Base-by-base conservation (phyloP, 352 stramenopile genomes). In the Aphanomyces invadans region DNA sequence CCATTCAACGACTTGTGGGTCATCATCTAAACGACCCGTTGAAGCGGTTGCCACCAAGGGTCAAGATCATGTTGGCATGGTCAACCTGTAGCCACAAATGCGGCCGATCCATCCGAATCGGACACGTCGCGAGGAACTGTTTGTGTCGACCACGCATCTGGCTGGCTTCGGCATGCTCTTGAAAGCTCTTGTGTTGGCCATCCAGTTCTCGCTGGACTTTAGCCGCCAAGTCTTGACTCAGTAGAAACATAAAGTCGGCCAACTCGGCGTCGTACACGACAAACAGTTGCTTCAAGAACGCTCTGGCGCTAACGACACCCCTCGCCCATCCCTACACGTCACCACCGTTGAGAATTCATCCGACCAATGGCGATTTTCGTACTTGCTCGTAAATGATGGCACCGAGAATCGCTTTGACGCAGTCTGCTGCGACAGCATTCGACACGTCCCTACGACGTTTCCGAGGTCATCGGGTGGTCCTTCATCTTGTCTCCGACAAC, bases 351-450 rank as follows among this genome's bases (percentile, higher is more conserved):
- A n/a, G n/a, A n/a, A n/a, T n/a, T n/a, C n/a, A n/a, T n/a, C n/a
- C n/a, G n/a, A n/a, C n/a, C n/a, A n/a, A n/a, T n/a, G n/a, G n/a
- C n/a, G n/a, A 5, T 42, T 19, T 42, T 29, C 21, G 36, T 55
- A 75, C 74, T 66, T 92, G 83, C 38, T 95, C 86, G 23, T 83
- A 87, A 71, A 87, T 92, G 10, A 95, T 75, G 2, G 86, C 85
- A 2, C 86, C 86, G 7, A 93, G 56, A 32, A 95, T 57, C 7
- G 86, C 86, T 62, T 93, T 83, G 32, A 95, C 84, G 55, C 83
- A 93, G 63, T 95, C 85, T 0, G 84, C 86, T 1, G 81, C 77
- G 33, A 95, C 92, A 73, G 92, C 93, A 11, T 70, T 70, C 66
- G 76, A 90, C 28, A 70, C 68, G 2, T 86, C 72, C 45, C 79